Evolutionary conservation across 2,329 filamentous ascomycete species (phyloP), one percentile per base, ranked within the genome.

Genomic region (Arthrobotrys sphaeroides): DNA sequence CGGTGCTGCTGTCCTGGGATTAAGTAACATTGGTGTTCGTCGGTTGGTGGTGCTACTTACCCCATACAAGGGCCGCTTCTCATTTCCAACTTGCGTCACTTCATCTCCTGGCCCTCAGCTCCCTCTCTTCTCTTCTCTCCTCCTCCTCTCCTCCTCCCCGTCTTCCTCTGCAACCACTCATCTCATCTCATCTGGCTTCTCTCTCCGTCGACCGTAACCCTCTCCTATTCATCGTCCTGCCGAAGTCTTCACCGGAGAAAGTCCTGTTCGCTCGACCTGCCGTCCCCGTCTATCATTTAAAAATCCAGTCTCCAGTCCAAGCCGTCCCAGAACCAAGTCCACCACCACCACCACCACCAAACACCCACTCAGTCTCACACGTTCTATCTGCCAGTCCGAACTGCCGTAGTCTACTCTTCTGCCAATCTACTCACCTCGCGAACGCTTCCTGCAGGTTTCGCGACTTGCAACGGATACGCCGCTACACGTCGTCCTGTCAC

Each of bases 11-110:
- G 55, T 65, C n/a, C n/a, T n/a, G n/a, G n/a, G n/a, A n/a, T 59
- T 24, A 31, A 26, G 60, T 16, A 24, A 28, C 24, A 6, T 26
- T 49, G 59, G 38, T 22, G 31, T 36, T 64, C 22, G 20, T 24
- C 26, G n/a, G 22, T 6, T n/a, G 20, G 9, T 47, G 5, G 51
- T 38, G 51, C 22, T 38, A 51, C 51, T 38, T 38, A 51, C 51
- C 51, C 51, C 51, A 55, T 55, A 55, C 51, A 53, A 47, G 38
- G 51, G 43, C 36, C 38, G 36, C 20, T 42, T 28, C 65, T 60
- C 65, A 68, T 62, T 70, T 62, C 66, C 57, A 55, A 55, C 57
- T 65, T 72, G 67, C 67, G 59, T 72, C 67, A 72, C 67, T 64
- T 55, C 67, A 64, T 62, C 65, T 49, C 67, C 45, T 64, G 43